phyloP scores from a whole-genome alignment of 371 early-diverging fungal species.

The Ordospora colligata region DNA sequence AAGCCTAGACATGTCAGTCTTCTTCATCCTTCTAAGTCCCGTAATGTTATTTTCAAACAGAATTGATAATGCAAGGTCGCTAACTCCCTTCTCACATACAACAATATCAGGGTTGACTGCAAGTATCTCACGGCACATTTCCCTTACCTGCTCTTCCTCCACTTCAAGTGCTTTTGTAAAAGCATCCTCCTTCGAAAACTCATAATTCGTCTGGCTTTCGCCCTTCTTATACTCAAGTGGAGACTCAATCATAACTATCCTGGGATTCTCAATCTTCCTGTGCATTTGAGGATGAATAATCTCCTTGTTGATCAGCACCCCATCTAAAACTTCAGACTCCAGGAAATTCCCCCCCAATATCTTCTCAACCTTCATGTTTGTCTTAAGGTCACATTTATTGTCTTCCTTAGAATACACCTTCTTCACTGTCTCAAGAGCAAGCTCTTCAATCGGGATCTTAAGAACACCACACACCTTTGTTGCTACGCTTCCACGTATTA shows the following conservation, averaged over 20 bases:
- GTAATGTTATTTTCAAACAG: conserved; percentile 70
- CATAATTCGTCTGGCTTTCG: conserved; percentile 95
- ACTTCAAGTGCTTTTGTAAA: conserved; percentile 90
- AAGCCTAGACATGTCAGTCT: conserved; percentile 94
- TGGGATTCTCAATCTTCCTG: conserved; percentile 88
- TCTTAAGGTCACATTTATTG: conserved; percentile 71
- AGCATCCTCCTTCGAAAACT: conserved; percentile 85
- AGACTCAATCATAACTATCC: conserved; percentile 89
- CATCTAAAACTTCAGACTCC: conserved; percentile 86
- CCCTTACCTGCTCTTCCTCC: conserved; percentile 96
- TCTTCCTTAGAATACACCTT: conserved; percentile 70
- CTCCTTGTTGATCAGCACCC: conserved; percentile 96
- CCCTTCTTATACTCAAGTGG: conserved; percentile 99
- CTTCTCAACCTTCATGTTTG: conserved; percentile 87
- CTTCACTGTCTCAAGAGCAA: conserved; percentile 87
- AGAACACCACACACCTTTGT: conserved; percentile 90
- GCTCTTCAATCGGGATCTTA: conserved; percentile 84
- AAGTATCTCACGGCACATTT: conserved; percentile 85
- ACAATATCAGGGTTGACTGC: conserved; percentile 91
- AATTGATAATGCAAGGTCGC: conserved; percentile 56
- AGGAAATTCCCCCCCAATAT: conserved; percentile 93
- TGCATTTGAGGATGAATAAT: conserved; percentile 98
- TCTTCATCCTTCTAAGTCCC: conserved; percentile 91
- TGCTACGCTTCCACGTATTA: conserved; percentile 80
- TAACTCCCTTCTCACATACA: conserved; percentile 96